A percentile compares a stretch with the other conserved stretches of the same genome.
Conservation (phyloP, 306 rosid species). For the Delonix regia region DNA sequence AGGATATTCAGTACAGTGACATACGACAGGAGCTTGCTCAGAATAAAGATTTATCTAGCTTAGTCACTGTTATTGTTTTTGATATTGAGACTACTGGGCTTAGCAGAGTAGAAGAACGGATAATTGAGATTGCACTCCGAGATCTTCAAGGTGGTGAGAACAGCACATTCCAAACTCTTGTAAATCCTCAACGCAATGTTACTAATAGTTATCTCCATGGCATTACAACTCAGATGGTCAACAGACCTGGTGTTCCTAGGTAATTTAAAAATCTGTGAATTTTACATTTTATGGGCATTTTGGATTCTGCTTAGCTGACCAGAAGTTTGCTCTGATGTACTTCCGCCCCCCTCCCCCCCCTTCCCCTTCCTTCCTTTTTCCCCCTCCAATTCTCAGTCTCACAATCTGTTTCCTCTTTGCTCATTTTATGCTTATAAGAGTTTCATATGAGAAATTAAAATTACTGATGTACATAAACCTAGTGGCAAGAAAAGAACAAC, state of each 20-base stretch:
- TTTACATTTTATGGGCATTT: slow-evolving; percentile 11
- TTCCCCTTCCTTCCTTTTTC: background rate
- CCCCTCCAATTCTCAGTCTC: background rate
- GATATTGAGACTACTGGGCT: slow-evolving; percentile 89
- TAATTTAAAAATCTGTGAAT: slow-evolving; percentile 41
- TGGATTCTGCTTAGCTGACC: slow-evolving; percentile 15
- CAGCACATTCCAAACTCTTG: slow-evolving; percentile 88
- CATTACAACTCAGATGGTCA: slow-evolving; percentile 69
- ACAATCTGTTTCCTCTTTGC: background rate
- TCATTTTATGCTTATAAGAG: background rate
- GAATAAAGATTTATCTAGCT: slow-evolving; percentile 59
- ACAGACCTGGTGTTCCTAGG: slow-evolving; percentile 79
- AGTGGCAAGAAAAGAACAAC: background rate
- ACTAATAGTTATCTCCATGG: slow-evolving; percentile 62
- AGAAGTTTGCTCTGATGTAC: background rate
- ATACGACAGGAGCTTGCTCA: slow-evolving; percentile 55
- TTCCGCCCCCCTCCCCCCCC: background rate
- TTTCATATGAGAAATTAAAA: background rate
- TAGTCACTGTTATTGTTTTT: slow-evolving; percentile 66
- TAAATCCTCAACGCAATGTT: slow-evolving; percentile 70
- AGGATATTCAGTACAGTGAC: slow-evolving; percentile 55
- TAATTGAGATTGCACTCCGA: slow-evolving; percentile 79
- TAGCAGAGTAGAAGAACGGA: slow-evolving; percentile 54
- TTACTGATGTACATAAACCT: background rate
- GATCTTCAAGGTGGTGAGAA: slow-evolving; percentile 85